Evolutionary conservation across 768 basidiomycete genomes (phyloP).

Genomic region (Lactarius quietus): DNA sequence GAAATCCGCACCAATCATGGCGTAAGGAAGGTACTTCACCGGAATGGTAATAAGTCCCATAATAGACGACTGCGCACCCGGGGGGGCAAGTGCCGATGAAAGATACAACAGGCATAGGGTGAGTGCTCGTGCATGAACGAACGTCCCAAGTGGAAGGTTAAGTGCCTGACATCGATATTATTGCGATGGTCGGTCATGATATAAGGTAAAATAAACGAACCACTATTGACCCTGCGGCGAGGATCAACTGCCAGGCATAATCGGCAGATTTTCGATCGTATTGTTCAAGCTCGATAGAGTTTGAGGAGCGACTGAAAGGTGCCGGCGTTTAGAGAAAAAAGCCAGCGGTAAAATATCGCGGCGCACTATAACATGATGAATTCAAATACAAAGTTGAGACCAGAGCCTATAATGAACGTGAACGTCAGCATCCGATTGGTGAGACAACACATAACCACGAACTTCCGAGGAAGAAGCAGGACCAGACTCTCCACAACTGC

Average conservation of each 20-base stretch:
- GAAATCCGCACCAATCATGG: slow-evolving; percentile 46
- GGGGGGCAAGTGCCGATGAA: slow-evolving; percentile 59
- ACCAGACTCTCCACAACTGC: slow-evolving; percentile 70
- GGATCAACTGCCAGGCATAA: slow-evolving; percentile 68
- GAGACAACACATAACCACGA: neutral
- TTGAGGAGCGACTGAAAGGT: slow-evolving; percentile 54
- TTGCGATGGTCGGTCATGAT: neutral
- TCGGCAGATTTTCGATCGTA: slow-evolving; percentile 64
- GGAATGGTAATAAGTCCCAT: slow-evolving; percentile 79
- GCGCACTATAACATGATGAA: slow-evolving; percentile 65
- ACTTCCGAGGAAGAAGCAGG: slow-evolving; percentile 74
- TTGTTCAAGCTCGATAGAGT: slow-evolving; percentile 59
- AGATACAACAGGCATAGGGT: slow-evolving; percentile 68
- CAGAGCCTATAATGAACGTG: slow-evolving; percentile 37
- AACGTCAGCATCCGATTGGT: neutral
- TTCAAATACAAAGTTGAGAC: slow-evolving; percentile 60
- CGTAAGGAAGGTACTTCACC: slow-evolving; percentile 67
- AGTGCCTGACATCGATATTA: slow-evolving; percentile 36
- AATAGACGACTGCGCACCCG: slow-evolving; percentile 64
- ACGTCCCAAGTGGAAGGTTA: slow-evolving; percentile 57
- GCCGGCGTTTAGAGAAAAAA: slow-evolving; percentile 4
- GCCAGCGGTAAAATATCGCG: slow-evolving; percentile 22
- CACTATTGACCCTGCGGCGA: slow-evolving; percentile 53
- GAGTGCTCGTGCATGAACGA: slow-evolving; percentile 60
- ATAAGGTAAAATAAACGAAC: slow-evolving; percentile 35